phyloP scores from a whole-genome alignment of 495 filamentous ascomycete species.

The Arthonia radiata region DNA sequence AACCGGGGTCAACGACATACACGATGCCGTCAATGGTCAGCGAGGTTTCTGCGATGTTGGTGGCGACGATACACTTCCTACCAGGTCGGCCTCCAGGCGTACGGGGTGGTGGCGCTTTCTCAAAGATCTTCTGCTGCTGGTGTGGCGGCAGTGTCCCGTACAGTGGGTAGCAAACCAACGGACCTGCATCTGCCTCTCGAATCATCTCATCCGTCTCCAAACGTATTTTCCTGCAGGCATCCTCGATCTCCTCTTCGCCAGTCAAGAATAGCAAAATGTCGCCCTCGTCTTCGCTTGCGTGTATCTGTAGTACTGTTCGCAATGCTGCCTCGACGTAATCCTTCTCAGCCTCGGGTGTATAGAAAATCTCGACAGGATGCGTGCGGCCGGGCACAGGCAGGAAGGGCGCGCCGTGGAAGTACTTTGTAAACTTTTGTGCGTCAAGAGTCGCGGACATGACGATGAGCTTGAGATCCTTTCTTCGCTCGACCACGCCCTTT shows the following conservation, averaged over 20 bases:
- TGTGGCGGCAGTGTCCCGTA: constrained; percentile 81
- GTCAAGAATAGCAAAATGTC: constrained; percentile 93
- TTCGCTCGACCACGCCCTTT: constrained; percentile 55
- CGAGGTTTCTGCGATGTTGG: constrained; percentile 94
- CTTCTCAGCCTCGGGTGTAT: constrained; percentile 84
- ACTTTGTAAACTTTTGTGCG: constrained; percentile 93
- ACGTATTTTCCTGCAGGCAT: constrained; percentile 71
- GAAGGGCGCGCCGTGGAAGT: constrained; percentile 83
- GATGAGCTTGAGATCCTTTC: constrained; percentile 80
- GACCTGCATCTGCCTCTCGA: constrained; percentile 71
- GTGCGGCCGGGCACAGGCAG: constrained; percentile 90
- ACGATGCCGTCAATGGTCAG: constrained; percentile 98
- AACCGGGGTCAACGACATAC: constrained; percentile 94
- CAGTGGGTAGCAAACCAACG: constrained; percentile 70
- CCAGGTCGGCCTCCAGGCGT: constrained; percentile 60
- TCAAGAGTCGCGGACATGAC: constrained; percentile 98
- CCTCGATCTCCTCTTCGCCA: constrained; percentile 97
- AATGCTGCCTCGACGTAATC: constrained; percentile 94
- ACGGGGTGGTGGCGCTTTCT: constrained; percentile 50
- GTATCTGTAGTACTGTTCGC: constrained; percentile 86
- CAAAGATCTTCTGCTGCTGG: constrained; percentile 89
- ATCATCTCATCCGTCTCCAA: constrained; percentile 80
- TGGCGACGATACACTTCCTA: constrained; percentile 85
- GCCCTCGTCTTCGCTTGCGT: constrained; percentile 73
- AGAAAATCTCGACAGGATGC: constrained; percentile 94